Evolutionary conservation across 2,329 filamentous ascomycete genomes (phyloP).

Genomic region (Alternaria rosae): DNA sequence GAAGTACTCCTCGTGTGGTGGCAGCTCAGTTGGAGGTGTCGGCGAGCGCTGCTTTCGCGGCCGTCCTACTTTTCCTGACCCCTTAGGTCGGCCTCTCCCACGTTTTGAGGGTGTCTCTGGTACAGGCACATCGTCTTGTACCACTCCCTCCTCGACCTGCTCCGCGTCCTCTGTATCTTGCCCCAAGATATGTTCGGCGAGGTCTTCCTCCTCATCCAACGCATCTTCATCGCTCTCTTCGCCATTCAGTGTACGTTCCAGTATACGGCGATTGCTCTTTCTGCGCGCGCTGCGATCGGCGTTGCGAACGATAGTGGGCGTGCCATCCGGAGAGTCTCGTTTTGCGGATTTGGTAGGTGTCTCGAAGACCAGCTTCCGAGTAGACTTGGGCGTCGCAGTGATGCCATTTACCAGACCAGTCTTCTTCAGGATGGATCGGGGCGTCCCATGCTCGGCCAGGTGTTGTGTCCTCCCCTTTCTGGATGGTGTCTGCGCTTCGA

Average conservation of each 20-base stretch:
- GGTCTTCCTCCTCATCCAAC: conserved; percentile 69
- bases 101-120: conserved; percentile 65
- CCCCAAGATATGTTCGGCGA: conserved; percentile 73
- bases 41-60: conserved; percentile 73
- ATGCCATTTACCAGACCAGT: conserved; percentile 26
- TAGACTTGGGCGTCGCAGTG: conserved; percentile 53
- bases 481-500: conserved; percentile 43
- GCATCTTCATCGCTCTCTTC: conserved; percentile 72
- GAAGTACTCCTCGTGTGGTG: conserved; percentile 91
- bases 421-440: conserved; percentile 46
- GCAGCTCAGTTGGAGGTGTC: conserved; percentile 81
- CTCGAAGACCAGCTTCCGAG: conserved; percentile 56
- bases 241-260: conserved; percentile 73
- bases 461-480: conserved; percentile 31
- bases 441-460: conserved; percentile 38
- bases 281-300: conserved; percentile 85
- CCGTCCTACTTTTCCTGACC: conserved; percentile 52
- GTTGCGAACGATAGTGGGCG: conserved; percentile 71
- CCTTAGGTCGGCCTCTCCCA: conserved; percentile 51
- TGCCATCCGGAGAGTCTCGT: conserved; percentile 52
- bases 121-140: conserved; percentile 40
- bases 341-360: conserved; percentile 51
- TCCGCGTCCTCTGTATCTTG: conserved; percentile 55
- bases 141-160: conserved; percentile 34
- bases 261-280: conserved; percentile 80